Evolutionary conservation across 164 flowering plant species (phyloP), one percentile per base, ranked within the genome.

Genomic region (Vitis rotundifolia): DNA sequence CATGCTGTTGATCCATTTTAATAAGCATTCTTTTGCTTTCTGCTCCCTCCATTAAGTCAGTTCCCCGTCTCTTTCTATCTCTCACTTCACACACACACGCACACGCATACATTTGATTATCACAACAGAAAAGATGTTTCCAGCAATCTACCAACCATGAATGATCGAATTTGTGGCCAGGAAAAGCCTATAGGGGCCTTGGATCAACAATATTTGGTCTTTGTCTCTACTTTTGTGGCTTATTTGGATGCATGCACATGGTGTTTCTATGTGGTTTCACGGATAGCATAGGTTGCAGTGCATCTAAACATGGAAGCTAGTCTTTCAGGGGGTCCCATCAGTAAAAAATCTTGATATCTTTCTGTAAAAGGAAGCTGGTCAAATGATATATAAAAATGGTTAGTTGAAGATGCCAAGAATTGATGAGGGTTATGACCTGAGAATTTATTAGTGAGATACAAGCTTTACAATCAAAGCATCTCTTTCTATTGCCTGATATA

Each of bases 41-140:
- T 81, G 79, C 75, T 73, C 68, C 49, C 61, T 55, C 84, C 78
- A 81, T 77, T 77, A 72, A 59, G 56, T 37, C 18, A 55, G 67
- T n/a, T 61, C 14, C 11, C 66, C 19, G 10, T 19, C 66, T 54
- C 29, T 53, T 61, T 37, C 58, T 12, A 37, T 37, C 44, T 6
- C 44, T 37, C 44, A 37, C 44, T 37, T 37, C 44, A 37, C 44
- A 37, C 37, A 29, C 37, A 29, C 44, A 37, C 44, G 7, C 44
- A 37, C 44, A 37, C 44, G 7, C 44, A 37, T 6, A 37, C 18
- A 10, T 61, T 7, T 52, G 2, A 22, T 29, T 22, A 5, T 59
- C 57, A 13, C 6, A 49, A 8, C 28, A 22, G 22, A 56, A 49
- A 49, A 47, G 50, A 22, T 54, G 49, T 49, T 59, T 19, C 11